Percentiles rank a stretch among this genome's conserved stretches.
Conservation (phyloP, 495 filamentous ascomycete genomes). For the Aspergillus ostianus region DNA sequence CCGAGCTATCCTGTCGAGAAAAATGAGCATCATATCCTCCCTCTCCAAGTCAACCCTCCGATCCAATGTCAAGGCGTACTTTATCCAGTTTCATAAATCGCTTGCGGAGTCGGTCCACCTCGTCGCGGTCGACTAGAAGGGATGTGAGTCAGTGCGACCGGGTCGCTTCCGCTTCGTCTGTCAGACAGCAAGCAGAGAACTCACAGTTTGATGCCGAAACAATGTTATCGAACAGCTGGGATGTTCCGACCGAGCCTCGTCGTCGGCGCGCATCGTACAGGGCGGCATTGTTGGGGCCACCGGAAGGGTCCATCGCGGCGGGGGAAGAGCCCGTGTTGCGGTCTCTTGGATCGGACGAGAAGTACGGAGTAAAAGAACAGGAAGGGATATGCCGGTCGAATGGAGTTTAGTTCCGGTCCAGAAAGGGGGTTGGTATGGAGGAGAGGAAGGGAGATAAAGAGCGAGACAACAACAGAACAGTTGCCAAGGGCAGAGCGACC, state of each 20-base stretch:
- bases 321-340: not conserved
- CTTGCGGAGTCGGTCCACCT: conserved; percentile 92
- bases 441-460: too few species aligned
- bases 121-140: conserved; percentile 82
- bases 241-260: conserved; percentile 70
- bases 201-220: conserved; percentile 94
- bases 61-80: conserved; percentile 44
- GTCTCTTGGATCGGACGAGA: not conserved
- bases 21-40: not conserved
- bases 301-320: conserved; percentile 34
- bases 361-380: too few species aligned
- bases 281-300: conserved; percentile 48
- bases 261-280: conserved; percentile 50
- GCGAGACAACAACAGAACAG: not conserved
- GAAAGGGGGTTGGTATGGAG: conserved; percentile 6
- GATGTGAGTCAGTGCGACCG: conserved; percentile 8
- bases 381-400: not conserved
- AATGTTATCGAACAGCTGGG: conserved; percentile 88
- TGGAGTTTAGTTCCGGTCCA: not conserved
- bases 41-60: not conserved
- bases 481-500: not conserved
- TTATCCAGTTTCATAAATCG: conserved; percentile 99
- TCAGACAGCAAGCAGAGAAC: conserved; percentile 18
- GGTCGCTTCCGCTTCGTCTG: not conserved
- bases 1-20: conserved; percentile 81